Evolutionary conservation across 768 basidiomycete genomes (phyloP), one percentile per base, ranked within the genome.

Genomic region (Boletus reticuloceps): DNA sequence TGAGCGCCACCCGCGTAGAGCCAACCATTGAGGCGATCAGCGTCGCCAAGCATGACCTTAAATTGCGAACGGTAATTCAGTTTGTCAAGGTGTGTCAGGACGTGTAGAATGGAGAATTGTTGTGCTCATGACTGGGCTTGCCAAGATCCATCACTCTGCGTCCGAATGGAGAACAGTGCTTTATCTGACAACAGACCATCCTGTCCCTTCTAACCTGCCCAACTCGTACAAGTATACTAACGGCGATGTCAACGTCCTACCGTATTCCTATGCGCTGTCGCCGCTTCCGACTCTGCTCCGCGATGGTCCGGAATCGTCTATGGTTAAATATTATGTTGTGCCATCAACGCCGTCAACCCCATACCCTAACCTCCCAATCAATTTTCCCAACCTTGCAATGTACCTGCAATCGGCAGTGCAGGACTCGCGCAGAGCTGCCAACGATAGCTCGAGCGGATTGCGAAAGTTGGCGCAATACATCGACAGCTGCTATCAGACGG

Each of bases 131-230:
- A 13, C 17, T 12, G 19, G 44, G 29, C 32, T 62, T 39, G 31
- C 29, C 45, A 58, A 91, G 88, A 76, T 85, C 10, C 82, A 87
- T 62, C 81, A 78, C 38, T 64, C 76, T 19, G 78, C 84, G 1
- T 63, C 72, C 6, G 82, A 84, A 17, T 93, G 91, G 91, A 79
- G 86, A 51, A 84, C 85, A 11, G 73, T 92, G 20, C 68, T 92
- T 16, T 92, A 89, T 79, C 82, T 93, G 60, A 85, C 87, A 1
- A 80, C 89, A 51, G 91, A 93, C 63, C 76, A 84, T 62, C 82
- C 84, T 1, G 66, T 82, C 2, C 86, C 88, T 29, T 62, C 74
- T 5, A 74, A 72, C 13, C 55, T 76, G 13, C 75, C 72, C 6
- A 73, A 74, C 38, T 74, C 77, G 3, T 68, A 75, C 62, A 82